phyloP scores from a whole-genome alignment of 2,329 filamentous ascomycete species.

The Coniella lustricola region DNA sequence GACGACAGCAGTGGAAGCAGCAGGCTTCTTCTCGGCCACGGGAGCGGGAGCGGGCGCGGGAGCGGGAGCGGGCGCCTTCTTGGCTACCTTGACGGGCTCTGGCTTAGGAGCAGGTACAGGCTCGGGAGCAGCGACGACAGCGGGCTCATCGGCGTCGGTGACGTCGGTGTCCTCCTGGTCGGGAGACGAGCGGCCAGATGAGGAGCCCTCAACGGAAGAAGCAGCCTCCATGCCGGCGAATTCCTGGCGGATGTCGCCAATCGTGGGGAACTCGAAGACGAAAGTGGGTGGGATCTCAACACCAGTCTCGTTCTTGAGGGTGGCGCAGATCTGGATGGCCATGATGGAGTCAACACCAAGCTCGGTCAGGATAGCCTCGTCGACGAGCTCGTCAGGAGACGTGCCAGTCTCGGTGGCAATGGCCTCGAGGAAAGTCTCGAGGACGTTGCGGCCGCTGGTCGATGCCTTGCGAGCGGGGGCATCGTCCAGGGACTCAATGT shows the following conservation, averaged over 20 bases:
- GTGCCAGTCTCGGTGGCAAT: slow-evolving; percentile 20
- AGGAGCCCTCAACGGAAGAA: not conserved
- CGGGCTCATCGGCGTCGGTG: slow-evolving; percentile 7
- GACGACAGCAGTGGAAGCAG: not conserved
- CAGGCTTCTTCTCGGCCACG: not conserved
- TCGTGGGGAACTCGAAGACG: slow-evolving; percentile 17
- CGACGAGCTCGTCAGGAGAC: slow-evolving; percentile 17
- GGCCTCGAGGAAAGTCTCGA: slow-evolving; percentile 14
- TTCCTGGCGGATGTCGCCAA: slow-evolving; percentile 17
- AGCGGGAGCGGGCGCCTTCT: not conserved
- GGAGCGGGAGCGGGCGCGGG: not conserved
- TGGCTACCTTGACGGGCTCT: not conserved
- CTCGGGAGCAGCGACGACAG: not conserved
- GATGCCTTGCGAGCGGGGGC: not conserved
- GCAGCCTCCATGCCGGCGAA: slow-evolving; percentile 8
- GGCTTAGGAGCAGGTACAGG: not conserved
- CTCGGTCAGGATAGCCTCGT: slow-evolving; percentile 18
- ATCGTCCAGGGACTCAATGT: not conserved
- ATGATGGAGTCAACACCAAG: slow-evolving; percentile 24
- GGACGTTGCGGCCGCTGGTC: not conserved
- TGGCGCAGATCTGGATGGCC: slow-evolving; percentile 20
- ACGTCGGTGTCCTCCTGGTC: not conserved
- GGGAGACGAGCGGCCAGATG: slow-evolving; percentile 5
- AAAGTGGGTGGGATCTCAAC: slow-evolving; percentile 17
- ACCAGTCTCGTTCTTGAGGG: slow-evolving; percentile 19